These are phyloP conservation scores for Fagus sylvatica DNA, from an alignment of 306 rosid species.

Conservation along the genomic window DNA sequence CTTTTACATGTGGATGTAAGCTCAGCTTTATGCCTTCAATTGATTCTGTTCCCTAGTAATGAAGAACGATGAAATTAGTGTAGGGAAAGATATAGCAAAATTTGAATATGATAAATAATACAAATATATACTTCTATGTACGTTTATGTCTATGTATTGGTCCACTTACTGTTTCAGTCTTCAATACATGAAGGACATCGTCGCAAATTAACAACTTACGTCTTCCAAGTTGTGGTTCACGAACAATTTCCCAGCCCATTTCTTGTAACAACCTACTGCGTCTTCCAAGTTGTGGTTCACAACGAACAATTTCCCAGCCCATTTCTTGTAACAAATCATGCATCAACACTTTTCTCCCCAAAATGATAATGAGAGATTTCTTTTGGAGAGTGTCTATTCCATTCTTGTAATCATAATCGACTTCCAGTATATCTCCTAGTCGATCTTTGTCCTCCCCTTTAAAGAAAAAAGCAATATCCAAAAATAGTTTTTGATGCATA, in stretches of 20 bases:
- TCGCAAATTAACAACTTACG: conserved; percentile 8
- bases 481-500: conserved; percentile 10
- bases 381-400: conserved; percentile 21
- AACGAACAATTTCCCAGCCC: conserved; percentile 19
- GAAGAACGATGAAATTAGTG: neutral
- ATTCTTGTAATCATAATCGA: neutral
- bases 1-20: neutral
- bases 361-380: conserved; percentile 15
- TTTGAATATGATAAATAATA: neutral
- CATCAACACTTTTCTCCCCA: conserved; percentile 7
- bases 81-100: neutral
- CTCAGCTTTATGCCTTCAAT: conserved; percentile 22
- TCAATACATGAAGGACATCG: conserved; percentile 8
- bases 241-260: conserved; percentile 23
- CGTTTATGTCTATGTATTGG: neutral
- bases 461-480: conserved; percentile 30
- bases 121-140: neutral
- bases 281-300: neutral
- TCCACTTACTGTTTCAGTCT: neutral
- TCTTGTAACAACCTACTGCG: conserved; percentile 18
- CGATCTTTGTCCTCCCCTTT: conserved; percentile 21
- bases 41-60: conserved; percentile 17
- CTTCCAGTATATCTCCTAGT: conserved; percentile 1
- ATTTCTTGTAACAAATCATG: conserved; percentile 29
- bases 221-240: neutral